Evolutionary conservation across 2,329 filamentous ascomycete species (phyloP).

Genomic region (Clarireedia homoeocarpa): DNA sequence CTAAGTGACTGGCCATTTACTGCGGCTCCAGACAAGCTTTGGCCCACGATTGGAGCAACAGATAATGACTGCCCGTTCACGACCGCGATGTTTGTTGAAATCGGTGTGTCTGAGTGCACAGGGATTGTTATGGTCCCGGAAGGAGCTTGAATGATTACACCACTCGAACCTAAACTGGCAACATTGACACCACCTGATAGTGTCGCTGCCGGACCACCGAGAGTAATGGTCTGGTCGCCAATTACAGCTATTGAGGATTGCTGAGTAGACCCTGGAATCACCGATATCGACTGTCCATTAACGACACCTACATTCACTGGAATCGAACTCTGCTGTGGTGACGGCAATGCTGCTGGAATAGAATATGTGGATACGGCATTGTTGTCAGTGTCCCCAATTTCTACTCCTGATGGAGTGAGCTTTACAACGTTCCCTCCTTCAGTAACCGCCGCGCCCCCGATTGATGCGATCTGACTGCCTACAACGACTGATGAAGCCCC

Average conservation of each 20-base stretch:
- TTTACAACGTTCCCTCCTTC: background rate
- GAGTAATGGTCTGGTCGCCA: constrained; percentile 8
- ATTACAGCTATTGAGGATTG: constrained; percentile 3
- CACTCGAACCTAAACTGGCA: constrained; percentile 10
- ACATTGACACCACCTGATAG: constrained; percentile 8
- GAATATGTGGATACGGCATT: background rate
- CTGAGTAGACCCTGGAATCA: background rate
- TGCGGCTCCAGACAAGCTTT: background rate
- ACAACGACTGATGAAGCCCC: constrained; percentile 4
- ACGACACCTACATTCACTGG: background rate
- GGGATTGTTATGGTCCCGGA: constrained; percentile 9
- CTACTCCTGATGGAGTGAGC: constrained; percentile 6
- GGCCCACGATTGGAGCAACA: background rate
- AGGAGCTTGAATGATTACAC: constrained; percentile 10
- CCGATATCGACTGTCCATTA: background rate
- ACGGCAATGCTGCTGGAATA: background rate
- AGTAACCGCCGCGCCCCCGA: constrained; percentile 2
- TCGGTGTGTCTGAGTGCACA: background rate
- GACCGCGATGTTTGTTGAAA: background rate
- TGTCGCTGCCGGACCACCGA: constrained; percentile 7
- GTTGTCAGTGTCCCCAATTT: constrained; percentile 14
- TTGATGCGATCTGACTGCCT: constrained; percentile 6
- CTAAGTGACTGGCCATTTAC: constrained; percentile 10
- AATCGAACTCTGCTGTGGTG: background rate
- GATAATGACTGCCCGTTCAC: background rate